phyloP scores from a whole-genome alignment of 2,329 filamentous ascomycete species.

The Scleromitrula shiraiana region DNA sequence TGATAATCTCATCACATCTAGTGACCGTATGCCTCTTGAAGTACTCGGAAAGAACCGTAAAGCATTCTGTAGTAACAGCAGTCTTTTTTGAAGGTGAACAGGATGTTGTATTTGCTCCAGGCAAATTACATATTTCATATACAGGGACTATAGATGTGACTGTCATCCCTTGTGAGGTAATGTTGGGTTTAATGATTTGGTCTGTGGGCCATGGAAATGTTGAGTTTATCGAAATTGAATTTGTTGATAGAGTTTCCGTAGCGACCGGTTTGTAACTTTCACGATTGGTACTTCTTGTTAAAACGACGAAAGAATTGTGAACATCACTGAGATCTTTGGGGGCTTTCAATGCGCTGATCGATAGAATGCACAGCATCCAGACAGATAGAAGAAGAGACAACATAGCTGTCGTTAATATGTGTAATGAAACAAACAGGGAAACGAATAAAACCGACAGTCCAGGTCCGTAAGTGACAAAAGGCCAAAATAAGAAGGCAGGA shows the following conservation, averaged over 20 bases:
- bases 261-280: background rate
- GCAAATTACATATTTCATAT: conserved; percentile 19
- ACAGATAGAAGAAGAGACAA: background rate
- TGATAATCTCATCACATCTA: conserved; percentile 22
- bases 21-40: conserved; percentile 16
- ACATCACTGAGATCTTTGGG: background rate
- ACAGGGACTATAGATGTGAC: conserved; percentile 17
- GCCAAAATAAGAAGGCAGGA: background rate
- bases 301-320: background rate
- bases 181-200: conserved; percentile 5
- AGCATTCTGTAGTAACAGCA: conserved; percentile 17
- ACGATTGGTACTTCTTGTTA: background rate
- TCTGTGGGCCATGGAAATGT: conserved; percentile 12
- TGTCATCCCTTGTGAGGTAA: conserved; percentile 15
- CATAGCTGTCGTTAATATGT: background rate
- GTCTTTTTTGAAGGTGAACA: conserved; percentile 18
- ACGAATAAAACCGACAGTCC: background rate
- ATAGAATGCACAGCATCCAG: background rate
- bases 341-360: background rate
- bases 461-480: background rate
- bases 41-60: conserved; percentile 21
- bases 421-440: background rate
- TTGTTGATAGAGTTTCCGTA: background rate
- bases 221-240: conserved; percentile 5
- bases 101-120: conserved; percentile 12